Conservation (phyloP, 305 asterid species). For the Salvia sclarea region DNA sequence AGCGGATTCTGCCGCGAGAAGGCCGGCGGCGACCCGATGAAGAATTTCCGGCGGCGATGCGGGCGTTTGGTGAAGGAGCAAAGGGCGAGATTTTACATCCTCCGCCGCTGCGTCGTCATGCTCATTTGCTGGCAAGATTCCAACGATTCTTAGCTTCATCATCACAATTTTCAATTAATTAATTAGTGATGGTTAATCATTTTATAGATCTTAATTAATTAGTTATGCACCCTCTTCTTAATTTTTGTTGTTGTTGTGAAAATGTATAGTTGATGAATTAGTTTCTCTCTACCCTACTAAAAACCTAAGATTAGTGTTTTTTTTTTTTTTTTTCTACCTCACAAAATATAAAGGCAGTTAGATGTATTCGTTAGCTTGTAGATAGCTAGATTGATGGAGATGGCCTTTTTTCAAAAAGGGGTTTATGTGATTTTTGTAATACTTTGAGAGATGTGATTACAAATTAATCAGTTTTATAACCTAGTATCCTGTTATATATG, state of each 20-base stretch:
- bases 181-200: background rate
- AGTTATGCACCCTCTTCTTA: background rate
- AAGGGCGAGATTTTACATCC: slow-evolving; percentile 55
- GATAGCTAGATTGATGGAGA: background rate
- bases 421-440: background rate
- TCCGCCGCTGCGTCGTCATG: slow-evolving; percentile 58
- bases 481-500: background rate
- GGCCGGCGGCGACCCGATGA: slow-evolving; percentile 19
- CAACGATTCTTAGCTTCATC: slow-evolving; percentile 39
- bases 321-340: background rate
- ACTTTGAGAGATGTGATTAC: background rate
- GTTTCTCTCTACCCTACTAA: background rate
- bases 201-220: slow-evolving; percentile 12
- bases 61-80: slow-evolving; percentile 51
- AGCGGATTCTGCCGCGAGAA: slow-evolving; percentile 23
- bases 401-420: background rate
- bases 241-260: background rate
- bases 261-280: too few relatives aligned
- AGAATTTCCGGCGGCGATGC: slow-evolving; percentile 44
- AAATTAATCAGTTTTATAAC: background rate
- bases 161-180: background rate
- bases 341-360: background rate
- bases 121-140: slow-evolving; percentile 60
- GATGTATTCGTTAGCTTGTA: background rate
- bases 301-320: background rate